Conservation (phyloP, 129 eudicot species). For the Ambrosia trifida region DNA sequence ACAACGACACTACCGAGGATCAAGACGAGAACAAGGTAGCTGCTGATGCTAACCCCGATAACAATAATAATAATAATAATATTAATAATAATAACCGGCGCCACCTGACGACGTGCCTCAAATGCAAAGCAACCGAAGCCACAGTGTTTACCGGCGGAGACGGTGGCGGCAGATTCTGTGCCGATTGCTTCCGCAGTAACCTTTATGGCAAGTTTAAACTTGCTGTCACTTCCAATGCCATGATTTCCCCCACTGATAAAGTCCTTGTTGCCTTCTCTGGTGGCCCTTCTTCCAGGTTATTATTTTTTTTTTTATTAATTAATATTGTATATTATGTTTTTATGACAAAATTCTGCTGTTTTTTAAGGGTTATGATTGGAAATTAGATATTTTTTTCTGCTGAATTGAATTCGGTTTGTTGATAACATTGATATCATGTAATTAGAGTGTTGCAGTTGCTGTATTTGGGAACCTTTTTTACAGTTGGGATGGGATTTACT, state of each 20-base stretch:
- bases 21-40: neutral
- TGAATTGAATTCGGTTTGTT: neutral
- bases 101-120: slow-evolving; percentile 47
- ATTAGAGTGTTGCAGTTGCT: neutral
- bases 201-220: slow-evolving; percentile 84
- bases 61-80: neutral
- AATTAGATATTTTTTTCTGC: neutral
- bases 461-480: slow-evolving; percentile 11
- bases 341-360: neutral
- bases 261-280: slow-evolving; percentile 98
- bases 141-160: slow-evolving; percentile 50
- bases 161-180: slow-evolving; percentile 56
- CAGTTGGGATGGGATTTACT: neutral
- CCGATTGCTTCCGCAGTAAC: slow-evolving; percentile 75
- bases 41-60: slow-evolving; percentile 14
- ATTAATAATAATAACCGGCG: slow-evolving; percentile 10
- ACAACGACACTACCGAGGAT: neutral
- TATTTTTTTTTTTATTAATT: neutral
- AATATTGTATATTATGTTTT: neutral
- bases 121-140: slow-evolving; percentile 69
- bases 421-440: neutral
- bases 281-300: slow-evolving; percentile 81
- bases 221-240: slow-evolving; percentile 80
- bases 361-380: no score
- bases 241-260: slow-evolving; percentile 88